Evolutionary conservation across 768 basidiomycete species (phyloP).

Genomic region (Amanita muscaria): DNA sequence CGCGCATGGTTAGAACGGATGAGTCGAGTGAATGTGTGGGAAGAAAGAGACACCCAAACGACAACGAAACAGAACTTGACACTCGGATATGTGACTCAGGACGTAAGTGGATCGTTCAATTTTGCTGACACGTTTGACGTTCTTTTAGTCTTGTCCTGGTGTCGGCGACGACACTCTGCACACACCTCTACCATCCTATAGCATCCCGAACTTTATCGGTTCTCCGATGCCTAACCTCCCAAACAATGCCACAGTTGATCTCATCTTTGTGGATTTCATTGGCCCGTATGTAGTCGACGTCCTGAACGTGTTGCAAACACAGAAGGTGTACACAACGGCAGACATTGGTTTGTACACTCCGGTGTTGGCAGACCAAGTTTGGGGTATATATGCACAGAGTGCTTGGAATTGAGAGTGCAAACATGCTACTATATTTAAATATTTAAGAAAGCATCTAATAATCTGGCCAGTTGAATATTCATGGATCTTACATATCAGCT

Average conservation of each 20-base stretch:
- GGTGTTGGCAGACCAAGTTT: conserved; percentile 37
- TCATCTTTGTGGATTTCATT: conserved; percentile 73
- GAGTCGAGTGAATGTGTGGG: conserved; percentile 30
- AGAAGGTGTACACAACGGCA: conserved; percentile 36
- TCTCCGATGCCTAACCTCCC: conserved; percentile 44
- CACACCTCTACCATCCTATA: conserved; percentile 46
- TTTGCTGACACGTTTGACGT: background rate
- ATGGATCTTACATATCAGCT: too few relatives aligned
- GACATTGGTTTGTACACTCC: conserved; percentile 52
- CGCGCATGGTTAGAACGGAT: conserved; percentile 52
- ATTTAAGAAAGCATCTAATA: too few relatives aligned
- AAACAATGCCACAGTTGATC: conserved; percentile 47
- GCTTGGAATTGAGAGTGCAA: conserved; percentile 29
- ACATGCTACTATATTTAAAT: too few relatives aligned
- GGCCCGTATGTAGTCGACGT: conserved; percentile 38
- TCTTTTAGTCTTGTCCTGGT: conserved; percentile 53
- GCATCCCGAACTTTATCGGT: conserved; percentile 48
- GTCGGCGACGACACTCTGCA: conserved; percentile 70
- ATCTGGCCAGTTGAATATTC: too few relatives aligned
- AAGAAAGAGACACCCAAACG: conserved; percentile 32
- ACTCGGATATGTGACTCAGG: conserved; percentile 66
- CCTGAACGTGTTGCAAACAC: conserved; percentile 47
- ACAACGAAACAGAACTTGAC: conserved; percentile 51
- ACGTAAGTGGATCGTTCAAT: conserved; percentile 32
- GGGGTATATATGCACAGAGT: conserved; percentile 49